Evolutionary conservation across 1,139 yeast genomes (phyloP).

Genomic region (Wickerhamiella pararugosa): DNA sequence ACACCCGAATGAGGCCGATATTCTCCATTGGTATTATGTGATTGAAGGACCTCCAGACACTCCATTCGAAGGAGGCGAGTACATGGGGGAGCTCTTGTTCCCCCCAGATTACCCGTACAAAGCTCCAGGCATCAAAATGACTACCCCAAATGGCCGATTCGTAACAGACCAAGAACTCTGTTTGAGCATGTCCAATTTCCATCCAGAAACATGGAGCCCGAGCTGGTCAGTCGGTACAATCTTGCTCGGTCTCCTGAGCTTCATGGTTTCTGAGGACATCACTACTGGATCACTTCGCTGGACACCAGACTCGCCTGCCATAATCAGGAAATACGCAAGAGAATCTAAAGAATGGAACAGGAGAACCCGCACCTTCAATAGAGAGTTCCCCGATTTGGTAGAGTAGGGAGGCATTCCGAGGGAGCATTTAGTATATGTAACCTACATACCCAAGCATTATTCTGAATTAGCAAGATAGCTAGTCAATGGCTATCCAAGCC

Average conservation of each 20-base stretch:
- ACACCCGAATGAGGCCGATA: conserved; percentile 68
- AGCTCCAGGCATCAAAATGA: conserved; percentile 83
- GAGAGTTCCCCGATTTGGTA: conserved; percentile 54
- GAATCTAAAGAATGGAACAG: conserved; percentile 56
- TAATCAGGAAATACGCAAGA: conserved; percentile 32
- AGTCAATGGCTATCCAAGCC: no score
- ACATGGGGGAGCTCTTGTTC: conserved; percentile 72
- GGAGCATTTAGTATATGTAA: no score
- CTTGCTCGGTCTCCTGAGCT: conserved; percentile 67
- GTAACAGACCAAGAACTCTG: conserved; percentile 67
- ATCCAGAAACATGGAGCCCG: conserved; percentile 90
- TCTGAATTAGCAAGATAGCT: no score
- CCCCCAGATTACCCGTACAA: conserved; percentile 82
- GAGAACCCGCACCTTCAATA: conserved; percentile 38
- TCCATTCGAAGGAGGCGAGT: conserved; percentile 76
- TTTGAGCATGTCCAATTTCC: conserved; percentile 80
- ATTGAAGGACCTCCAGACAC: conserved; percentile 78
- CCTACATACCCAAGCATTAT: no score
- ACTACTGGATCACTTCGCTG: conserved; percentile 24
- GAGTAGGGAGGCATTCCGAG: conserved; percentile 12
- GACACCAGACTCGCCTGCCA: conserved; percentile 33
- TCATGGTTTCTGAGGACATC: conserved; percentile 37
- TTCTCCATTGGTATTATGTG: conserved; percentile 65
- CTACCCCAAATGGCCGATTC: conserved; percentile 76
- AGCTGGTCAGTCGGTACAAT: conserved; percentile 89